Conservation (phyloP, 352 stramenopile species). For the Pythium chondricola region DNA sequence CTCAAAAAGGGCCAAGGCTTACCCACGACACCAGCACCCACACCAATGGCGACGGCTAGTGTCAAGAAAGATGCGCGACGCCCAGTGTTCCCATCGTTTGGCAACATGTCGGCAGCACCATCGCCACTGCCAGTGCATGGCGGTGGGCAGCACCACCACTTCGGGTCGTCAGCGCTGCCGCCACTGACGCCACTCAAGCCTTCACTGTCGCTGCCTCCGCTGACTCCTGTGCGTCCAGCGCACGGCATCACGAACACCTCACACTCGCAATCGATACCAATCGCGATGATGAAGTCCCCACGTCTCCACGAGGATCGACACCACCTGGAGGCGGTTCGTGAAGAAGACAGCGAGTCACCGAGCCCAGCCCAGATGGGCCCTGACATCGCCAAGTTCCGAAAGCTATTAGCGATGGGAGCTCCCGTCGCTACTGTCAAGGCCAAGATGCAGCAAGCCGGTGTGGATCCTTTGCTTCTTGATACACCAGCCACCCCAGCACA, state of each 20-base stretch:
- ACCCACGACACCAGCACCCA: conserved; percentile 51
- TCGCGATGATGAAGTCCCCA: conserved; percentile 5
- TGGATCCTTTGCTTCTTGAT: conserved; percentile 19
- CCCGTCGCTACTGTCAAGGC: conserved; percentile 14
- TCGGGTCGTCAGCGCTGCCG: conserved; percentile 7
- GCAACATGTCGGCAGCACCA: conserved; percentile 14
- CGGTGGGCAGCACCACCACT: neutral
- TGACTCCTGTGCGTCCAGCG: conserved; percentile 12
- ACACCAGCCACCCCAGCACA: neutral
- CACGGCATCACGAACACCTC: neutral
- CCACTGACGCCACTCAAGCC: conserved; percentile 15
- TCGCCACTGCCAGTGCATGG: conserved; percentile 11
- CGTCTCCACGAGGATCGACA: conserved; percentile 9
- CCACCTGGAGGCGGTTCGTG: conserved; percentile 17
- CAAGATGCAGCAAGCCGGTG: conserved; percentile 23
- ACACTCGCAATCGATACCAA: no score
- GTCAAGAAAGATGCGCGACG: conserved; percentile 66
- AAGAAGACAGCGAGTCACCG: conserved; percentile 15
- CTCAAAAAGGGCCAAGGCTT: conserved; percentile 50
- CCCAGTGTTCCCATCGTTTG: conserved; percentile 44
- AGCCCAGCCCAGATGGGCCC: neutral
- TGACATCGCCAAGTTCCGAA: conserved; percentile 21
- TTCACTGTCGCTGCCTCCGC: conserved; percentile 16
- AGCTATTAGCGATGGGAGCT: conserved; percentile 19
- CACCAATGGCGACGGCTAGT: conserved; percentile 60